Percentiles rank a stretch among this genome's conserved stretches.
Conservation (phyloP, 805 yeast species). For the Huiozyma sinensis region DNA sequence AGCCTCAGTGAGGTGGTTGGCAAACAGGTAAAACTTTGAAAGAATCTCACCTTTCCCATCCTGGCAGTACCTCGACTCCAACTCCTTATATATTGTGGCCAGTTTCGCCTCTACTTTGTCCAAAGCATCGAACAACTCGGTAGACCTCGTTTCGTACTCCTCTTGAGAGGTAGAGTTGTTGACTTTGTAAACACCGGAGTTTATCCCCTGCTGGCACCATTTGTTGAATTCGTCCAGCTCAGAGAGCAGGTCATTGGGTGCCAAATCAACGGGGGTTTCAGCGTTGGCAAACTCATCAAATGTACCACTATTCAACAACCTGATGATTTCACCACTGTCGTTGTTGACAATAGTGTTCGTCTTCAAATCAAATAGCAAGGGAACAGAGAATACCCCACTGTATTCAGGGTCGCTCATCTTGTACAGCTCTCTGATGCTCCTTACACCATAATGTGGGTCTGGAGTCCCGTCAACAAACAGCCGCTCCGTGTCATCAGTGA, state of each 20-base stretch:
- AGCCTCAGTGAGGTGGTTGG: slow-evolving; percentile 70
- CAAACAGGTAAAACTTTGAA: slow-evolving; percentile 38
- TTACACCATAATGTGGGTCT: slow-evolving; percentile 49
- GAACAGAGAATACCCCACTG: slow-evolving; percentile 79
- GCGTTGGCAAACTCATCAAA: slow-evolving; percentile 31
- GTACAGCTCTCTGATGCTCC: slow-evolving; percentile 60
- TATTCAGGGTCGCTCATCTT: slow-evolving; percentile 66
- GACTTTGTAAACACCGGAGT: slow-evolving; percentile 86
- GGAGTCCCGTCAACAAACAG: slow-evolving; percentile 32
- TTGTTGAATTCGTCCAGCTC: slow-evolving; percentile 66
- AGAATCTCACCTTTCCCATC: slow-evolving; percentile 10
- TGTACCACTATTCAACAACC: slow-evolving; percentile 71
- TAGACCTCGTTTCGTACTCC: slow-evolving; percentile 62
- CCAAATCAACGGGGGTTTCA: slow-evolving; percentile 37
- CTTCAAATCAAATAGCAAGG: slow-evolving; percentile 86
- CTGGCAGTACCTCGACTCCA: slow-evolving; percentile 10
- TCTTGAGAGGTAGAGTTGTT: slow-evolving; percentile 83
- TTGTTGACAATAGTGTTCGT: slow-evolving; percentile 75
- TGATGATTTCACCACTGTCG: slow-evolving; percentile 81
- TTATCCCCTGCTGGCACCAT: slow-evolving; percentile 79
- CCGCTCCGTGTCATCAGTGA: slow-evolving; percentile 13
- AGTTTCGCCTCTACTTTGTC: slow-evolving; percentile 61
- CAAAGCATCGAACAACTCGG: slow-evolving; percentile 50
- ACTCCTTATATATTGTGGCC: slow-evolving; percentile 31
- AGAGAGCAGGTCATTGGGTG: slow-evolving; percentile 43